Base-by-base conservation (phyloP, 768 basidiomycete species). In the Neoboletus magnificus region DNA sequence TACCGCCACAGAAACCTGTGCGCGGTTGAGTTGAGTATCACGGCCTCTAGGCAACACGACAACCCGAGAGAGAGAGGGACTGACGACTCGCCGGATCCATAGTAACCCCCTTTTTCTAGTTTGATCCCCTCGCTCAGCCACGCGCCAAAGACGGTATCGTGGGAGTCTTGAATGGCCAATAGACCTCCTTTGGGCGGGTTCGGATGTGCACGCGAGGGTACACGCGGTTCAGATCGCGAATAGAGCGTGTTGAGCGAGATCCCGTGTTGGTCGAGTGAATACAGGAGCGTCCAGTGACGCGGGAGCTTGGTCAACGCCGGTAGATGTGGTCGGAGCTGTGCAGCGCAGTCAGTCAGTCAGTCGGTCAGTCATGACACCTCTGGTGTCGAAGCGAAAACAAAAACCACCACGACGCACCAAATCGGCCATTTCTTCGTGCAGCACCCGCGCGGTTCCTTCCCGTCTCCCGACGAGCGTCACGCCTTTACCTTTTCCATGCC, bases 231-330 rank as follows among this genome's bases (percentile, higher is more conserved):
- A 50, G 86, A 89, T 1, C 79, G 79, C 3, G 79, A 64, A 69
- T 97, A 98, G 6, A 98, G 79, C 1, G 96, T 97, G 43, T 87
- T 85, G 15, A 98, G 77, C 13, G 93, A 95, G 43, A 95, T 93
- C 0, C 96, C 96, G 62, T 98, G 90, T 64, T 97, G 94, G 65
- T 98, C 96, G 18, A 97, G 79, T 16, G 92, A 94, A 73, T 95
- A 94, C 6, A 93, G 72, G 0, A 95, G 80, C 1, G 80, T 80
- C 93, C 93, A 96, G 29, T 77, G 73, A 8, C 78, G 76, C 0
- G 86, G 79, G 18, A 95, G 81, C 5, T 87, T 85, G 2, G 82
- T 76, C 7, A 94, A 79, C 0, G 91, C 84, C 0, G 92, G 88
- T 1, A 95, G 77, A 54, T 84, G 76, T 1, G 83, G 71, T 0